These are phyloP conservation scores for Leccinum aurantiacum DNA, from an alignment of 768 basidiomycete species.

Conservation along the genomic window DNA sequence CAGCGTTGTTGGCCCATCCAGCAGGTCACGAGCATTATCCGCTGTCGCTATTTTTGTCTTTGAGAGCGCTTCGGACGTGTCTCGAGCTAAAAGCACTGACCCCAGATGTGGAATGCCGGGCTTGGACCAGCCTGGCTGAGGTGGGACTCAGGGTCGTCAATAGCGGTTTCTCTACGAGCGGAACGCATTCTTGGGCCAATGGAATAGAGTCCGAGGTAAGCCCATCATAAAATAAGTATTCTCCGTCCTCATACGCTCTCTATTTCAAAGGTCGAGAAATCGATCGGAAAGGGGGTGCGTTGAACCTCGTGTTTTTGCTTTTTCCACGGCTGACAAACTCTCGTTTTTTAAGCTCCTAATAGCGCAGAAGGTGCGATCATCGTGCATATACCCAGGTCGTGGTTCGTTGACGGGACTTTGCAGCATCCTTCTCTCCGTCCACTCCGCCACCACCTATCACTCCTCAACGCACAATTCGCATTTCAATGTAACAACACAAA, in stretches of 20 bases:
- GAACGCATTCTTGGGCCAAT: constrained; percentile 44
- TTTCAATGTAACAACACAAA: constrained; percentile 50
- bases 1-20: constrained; percentile 60
- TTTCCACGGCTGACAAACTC: neutral
- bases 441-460: constrained; percentile 57
- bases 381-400: constrained; percentile 8
- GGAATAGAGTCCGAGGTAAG: constrained; percentile 57
- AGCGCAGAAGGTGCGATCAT: constrained; percentile 54
- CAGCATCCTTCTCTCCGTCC: constrained; percentile 66
- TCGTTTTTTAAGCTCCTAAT: constrained; percentile 43
- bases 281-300: constrained; percentile 70
- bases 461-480: constrained; percentile 59
- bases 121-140: constrained; percentile 71
- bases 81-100: constrained; percentile 50
- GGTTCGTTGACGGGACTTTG: constrained; percentile 4
- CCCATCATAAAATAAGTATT: neutral
- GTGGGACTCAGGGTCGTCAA: constrained; percentile 57
- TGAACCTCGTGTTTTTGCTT: neutral
- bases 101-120: constrained; percentile 63
- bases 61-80: constrained; percentile 56
- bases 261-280: constrained; percentile 50
- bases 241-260: neutral
- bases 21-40: constrained; percentile 58
- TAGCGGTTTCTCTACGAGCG: constrained; percentile 41
- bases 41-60: constrained; percentile 54